Base-by-base conservation (phyloP, 345 rosid genomes). In the Gossypium arboreum region DNA sequence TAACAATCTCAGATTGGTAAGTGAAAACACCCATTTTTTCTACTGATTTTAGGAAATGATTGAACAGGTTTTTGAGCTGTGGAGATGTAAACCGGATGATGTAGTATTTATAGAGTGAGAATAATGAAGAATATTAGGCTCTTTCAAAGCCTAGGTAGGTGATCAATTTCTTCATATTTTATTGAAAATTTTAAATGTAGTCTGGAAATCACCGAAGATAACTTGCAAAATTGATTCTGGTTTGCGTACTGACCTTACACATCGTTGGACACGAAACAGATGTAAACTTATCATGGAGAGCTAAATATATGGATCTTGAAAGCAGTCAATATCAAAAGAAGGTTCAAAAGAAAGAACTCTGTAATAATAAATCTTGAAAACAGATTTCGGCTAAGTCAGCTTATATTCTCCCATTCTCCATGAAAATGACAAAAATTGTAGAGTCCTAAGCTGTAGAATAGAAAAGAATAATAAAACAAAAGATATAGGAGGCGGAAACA, bases 11-110 rank as follows among this genome's bases (percentile, higher is more conserved):
- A 10, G 24, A 18, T 56, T 75, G 74, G 17, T 60, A 48, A 8
- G 67, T 41, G 22, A 67, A 10, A 52, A 77, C 75, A 12, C 73
- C 76, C 81, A 79, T 81, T 57, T 24, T 13, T 18, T 7, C 22
- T 41, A 10, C 8, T 60, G 44, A 27, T 25, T 17, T 52, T 52
- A 9, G 24, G 50, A 50, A 39, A 16, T 9, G 16, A 39, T 29
- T 11, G 24, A 12, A 57, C 15, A 59, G 9, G 6, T 5, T 59
- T 24, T 25, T 59, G 59, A 50, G 55, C 70, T 29, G 29, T 16
- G 55, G 12, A 55, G 52, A 71, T 41, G 25, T 64, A 5, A 22
- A 41, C 45, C 17, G 2, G 39, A 22, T 58, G 66, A n/a, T 60
- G 67, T 16, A 12, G 24, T 72, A 72, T 44, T 72, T 72, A 57